Percentiles rank a stretch among this genome's conserved stretches.
These are phyloP conservation scores for Xanthoconium separans DNA, from an alignment of 1,284 basidiomycete species.

Conservation along the genomic window DNA sequence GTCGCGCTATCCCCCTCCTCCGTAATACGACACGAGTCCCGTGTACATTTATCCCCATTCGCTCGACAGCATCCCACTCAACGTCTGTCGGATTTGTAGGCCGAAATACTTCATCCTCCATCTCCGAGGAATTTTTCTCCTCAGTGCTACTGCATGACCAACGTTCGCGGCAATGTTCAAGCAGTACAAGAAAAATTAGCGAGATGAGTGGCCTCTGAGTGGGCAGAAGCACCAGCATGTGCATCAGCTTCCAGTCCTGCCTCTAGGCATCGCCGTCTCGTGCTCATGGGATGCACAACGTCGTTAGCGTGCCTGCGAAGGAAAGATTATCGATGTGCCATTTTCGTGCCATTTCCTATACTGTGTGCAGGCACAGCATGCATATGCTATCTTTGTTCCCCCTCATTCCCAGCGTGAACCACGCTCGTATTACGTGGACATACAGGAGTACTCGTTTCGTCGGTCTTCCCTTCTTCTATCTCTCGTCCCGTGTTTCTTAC, in stretches of 20 bases:
- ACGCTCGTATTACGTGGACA: slow-evolving; percentile 23
- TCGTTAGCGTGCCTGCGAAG: slow-evolving; percentile 14
- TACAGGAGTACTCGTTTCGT: slow-evolving; percentile 12
- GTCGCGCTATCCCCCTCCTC: slow-evolving; percentile 6
- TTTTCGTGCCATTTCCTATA: slow-evolving; percentile 12
- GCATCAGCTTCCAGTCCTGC: slow-evolving; percentile 30
- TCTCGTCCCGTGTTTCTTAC: slow-evolving; percentile 1
- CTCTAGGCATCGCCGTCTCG: slow-evolving; percentile 22
- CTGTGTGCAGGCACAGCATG: slow-evolving; percentile 20
- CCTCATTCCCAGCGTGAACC: slow-evolving; percentile 16
- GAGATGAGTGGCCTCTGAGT: slow-evolving; percentile 31
- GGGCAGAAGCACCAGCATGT: slow-evolving; percentile 30
- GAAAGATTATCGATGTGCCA: slow-evolving; percentile 9
- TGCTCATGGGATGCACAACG: slow-evolving; percentile 8
- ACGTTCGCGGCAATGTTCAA: slow-evolving; percentile 9
- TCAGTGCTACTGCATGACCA: background rate
- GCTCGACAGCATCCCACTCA: slow-evolving; percentile 1
- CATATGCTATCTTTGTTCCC: slow-evolving; percentile 25
- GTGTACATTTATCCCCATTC: slow-evolving; percentile 6
- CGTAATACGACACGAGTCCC: slow-evolving; percentile 4
- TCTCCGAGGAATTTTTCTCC: slow-evolving; percentile 24
- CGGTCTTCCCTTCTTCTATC: slow-evolving; percentile 15
- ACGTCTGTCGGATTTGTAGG: background rate
- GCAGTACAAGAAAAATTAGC: slow-evolving; percentile 18
- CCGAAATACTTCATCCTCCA: slow-evolving; percentile 5